A percentile compares a stretch with the other conserved stretches of the same genome.
Conservation (phyloP, 2,329 filamentous ascomycete species). For the Pseudocercospora musae region DNA sequence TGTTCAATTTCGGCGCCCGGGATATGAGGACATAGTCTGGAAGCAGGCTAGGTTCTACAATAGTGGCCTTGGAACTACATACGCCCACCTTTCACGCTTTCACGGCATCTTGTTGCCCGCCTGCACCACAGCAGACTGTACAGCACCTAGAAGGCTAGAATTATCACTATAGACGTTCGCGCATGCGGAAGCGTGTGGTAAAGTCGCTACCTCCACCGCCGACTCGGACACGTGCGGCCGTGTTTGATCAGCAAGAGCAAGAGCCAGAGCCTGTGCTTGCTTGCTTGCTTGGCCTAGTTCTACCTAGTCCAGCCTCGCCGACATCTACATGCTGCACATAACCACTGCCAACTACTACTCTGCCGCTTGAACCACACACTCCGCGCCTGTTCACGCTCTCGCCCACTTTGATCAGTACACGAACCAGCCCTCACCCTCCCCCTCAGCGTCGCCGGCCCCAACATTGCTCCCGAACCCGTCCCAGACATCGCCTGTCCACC, state of each 20-base stretch:
- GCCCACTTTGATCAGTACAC: neutral
- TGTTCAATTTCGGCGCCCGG: too few species aligned
- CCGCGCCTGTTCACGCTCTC: neutral
- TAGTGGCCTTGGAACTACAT: too few species aligned
- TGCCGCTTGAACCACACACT: neutral
- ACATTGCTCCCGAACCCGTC: neutral
- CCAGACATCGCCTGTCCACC: neutral
- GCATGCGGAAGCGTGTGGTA: too few species aligned
- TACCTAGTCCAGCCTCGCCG: neutral
- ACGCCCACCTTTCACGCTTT: too few species aligned
- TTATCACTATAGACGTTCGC: neutral
- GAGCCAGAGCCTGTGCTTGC: neutral
- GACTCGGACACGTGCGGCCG: neutral
- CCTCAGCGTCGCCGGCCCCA: neutral
- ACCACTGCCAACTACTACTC: slow-evolving; percentile 1
- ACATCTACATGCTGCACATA: slow-evolving; percentile 2
- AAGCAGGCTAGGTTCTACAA: too few species aligned
- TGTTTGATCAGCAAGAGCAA: neutral
- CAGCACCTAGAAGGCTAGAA: too few species aligned
- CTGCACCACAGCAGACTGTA: too few species aligned
- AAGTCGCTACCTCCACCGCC: too few species aligned
- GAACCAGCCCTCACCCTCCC: neutral
- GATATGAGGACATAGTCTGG: too few species aligned
- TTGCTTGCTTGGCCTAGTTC: too few species aligned
- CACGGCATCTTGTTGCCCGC: neutral